Conservation (phyloP, 768 basidiomycete genomes). For the Hygrophorus russula region DNA sequence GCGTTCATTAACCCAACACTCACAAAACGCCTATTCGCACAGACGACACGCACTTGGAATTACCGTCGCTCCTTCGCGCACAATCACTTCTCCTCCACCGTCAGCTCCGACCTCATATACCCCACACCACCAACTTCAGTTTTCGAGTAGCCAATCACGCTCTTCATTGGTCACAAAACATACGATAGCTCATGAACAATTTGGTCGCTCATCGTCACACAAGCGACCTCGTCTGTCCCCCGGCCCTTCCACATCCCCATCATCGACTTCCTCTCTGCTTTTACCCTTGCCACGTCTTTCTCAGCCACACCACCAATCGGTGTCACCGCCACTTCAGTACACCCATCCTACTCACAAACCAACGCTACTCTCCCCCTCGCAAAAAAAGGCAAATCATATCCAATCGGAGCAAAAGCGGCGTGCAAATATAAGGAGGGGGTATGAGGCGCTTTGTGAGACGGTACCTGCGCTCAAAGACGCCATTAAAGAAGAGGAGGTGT, state of each 20-base stretch:
- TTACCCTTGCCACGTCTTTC: background rate
- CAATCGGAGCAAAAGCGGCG: constrained; percentile 90
- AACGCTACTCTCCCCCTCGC: constrained; percentile 61
- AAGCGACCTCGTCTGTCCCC: constrained; percentile 5
- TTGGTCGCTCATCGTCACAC: background rate
- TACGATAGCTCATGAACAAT: no score
- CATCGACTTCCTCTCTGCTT: background rate
- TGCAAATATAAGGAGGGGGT: constrained; percentile 81
- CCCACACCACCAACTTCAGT: constrained; percentile 6
- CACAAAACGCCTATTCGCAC: constrained; percentile 5
- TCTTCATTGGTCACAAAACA: no score
- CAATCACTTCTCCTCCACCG: constrained; percentile 1
- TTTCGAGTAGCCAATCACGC: background rate
- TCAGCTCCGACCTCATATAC: constrained; percentile 8
- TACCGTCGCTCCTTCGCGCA: background rate
- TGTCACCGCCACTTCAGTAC: constrained; percentile 6
- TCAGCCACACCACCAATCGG: constrained; percentile 5
- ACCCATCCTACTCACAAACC: constrained; percentile 20
- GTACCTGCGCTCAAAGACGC: constrained; percentile 78
- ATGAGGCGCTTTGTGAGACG: constrained; percentile 77
- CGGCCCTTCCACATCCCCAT: background rate
- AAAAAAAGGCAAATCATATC: constrained; percentile 92
- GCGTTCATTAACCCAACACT: constrained; percentile 3
- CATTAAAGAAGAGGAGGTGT: constrained; percentile 65
- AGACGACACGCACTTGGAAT: background rate